Conservation (phyloP, 495 filamentous ascomycete genomes). For the Aspergillus affinis region DNA sequence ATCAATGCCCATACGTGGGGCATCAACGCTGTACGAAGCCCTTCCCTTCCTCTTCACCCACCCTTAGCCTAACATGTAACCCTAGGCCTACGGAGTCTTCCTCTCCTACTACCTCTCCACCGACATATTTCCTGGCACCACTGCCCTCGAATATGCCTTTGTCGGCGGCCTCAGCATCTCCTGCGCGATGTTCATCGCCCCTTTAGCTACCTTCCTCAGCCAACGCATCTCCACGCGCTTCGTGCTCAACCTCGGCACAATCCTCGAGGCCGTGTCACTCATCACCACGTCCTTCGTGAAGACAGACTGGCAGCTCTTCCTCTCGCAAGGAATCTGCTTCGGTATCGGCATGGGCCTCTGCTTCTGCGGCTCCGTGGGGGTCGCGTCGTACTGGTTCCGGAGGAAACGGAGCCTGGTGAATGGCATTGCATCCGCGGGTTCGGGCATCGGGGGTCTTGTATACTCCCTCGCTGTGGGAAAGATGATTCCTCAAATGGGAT, state of each 20-base stretch:
- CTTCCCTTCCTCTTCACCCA: background rate
- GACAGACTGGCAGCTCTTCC: constrained; percentile 2
- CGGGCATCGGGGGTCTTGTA: constrained; percentile 51
- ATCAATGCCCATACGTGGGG: constrained; percentile 48
- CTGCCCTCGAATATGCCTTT: constrained; percentile 50
- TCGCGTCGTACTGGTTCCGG: constrained; percentile 4
- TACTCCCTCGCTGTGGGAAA: constrained; percentile 46
- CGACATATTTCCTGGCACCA: constrained; percentile 43
- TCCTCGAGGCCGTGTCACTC: background rate
- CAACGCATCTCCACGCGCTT: background rate
- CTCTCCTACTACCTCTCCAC: constrained; percentile 49
- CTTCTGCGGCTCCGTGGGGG: background rate
- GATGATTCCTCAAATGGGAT: constrained; percentile 44
- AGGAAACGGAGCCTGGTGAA: constrained; percentile 48
- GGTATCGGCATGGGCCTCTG: constrained; percentile 1
- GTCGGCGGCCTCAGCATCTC: constrained; percentile 52
- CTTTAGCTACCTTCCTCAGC: constrained; percentile 36
- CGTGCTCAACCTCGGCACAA: background rate
- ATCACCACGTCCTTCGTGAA: constrained; percentile 1
- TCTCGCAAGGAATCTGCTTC: constrained; percentile 3
- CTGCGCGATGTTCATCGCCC: constrained; percentile 48
- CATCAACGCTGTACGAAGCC: constrained; percentile 21
- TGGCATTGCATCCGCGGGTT: constrained; percentile 48
- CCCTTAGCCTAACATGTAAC: background rate
- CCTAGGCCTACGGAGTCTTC: constrained; percentile 33